Evolutionary conservation across 257 asterid species (phyloP), one percentile per base, ranked within the genome.

Genomic region (Vinca minor): DNA sequence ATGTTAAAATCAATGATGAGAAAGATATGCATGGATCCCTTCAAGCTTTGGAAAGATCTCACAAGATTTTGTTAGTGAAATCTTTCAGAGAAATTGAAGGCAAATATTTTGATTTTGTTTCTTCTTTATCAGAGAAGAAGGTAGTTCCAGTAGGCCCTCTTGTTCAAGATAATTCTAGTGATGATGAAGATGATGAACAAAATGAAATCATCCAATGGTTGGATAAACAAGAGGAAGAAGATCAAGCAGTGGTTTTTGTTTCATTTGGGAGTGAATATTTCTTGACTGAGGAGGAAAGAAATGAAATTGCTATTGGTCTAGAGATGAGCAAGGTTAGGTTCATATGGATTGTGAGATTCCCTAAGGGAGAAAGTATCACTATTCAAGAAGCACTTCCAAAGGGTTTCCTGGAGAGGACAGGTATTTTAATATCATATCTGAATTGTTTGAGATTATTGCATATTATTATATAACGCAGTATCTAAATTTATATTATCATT

Each of bases 331-430:
- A 49, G 0, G 73, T 75, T 1, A 28, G 64, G 50, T 75, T 75
- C 65, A 41, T 75, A 47, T 75, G 80, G 80, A 76, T 56, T 0
- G 11, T 75, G 3, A 67, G 80, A 59, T 75, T 75, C 32, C 76
- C 73, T n/a, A 5, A 31, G n/a, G 71, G 68, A 15, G 66, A 62
- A 42, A 47, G 49, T 9, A 56, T 21, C n/a, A 56, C 3, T 23
- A 35, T 67, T 15, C 20, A 41, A 36, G 68, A 67, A 63, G 49
- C 73, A 0, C 62, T 67, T 21, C 80, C 80, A 2, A 57, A 75
- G n/a, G 76, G 76, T 7, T 71, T 66, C 41, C 55, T 71, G 1
- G 59, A 71, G 39, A 75, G 73, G 55, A 12, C 48, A 15, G n/a
- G n/a, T n/a, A n/a, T n/a, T n/a, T n/a, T n/a, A n/a, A n/a, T n/a